Base-by-base conservation (phyloP, 2,329 filamentous ascomycete species). In the Fusarium pilosicola region DNA sequence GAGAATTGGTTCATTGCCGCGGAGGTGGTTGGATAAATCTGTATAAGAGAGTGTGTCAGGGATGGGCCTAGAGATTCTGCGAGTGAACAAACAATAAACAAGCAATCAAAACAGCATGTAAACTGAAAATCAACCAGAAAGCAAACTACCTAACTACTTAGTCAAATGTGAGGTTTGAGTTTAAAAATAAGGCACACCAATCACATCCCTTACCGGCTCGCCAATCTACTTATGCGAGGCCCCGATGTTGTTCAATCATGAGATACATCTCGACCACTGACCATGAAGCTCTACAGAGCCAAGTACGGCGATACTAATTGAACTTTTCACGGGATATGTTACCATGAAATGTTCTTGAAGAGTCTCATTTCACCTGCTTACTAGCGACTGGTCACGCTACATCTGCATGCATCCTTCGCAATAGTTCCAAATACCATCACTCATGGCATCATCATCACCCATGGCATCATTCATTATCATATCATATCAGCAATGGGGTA, bases 151-250 rank as follows among this genome's bases (percentile, higher is more conserved):
- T 7, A n/a, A 30, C 26, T 22, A 34, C 32, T 20, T 41, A 39
- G 51, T 60, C 28, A 46, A 26, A 46, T 32, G 30, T 41, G n/a
- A 58, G 26, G 22, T 36, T 42, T 36, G 34, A 22, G 18, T 14
- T 32, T 28, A 22, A 54, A 55, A 56, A n/a, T 39, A 68, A 42
- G 41, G 46, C 36, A 61, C 42, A 14, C 65, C 57, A 63, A 69
- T 69, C 58, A 52, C 41, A 36, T 36, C 20, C 8, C 38, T 64
- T 32, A 24, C 34, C 55, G 34, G 24, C 52, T 63, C 49, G 62
- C 22, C 41, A 74, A 56, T 62, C 62, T 69, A 28, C 51, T n/a
- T 30, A 59, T 51, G 57, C 24, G 39, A 54, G 24, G 58, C 41
- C 32, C 42, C 38, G 22, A 67, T 52, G 54, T 26, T 60, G 34